Conservation (phyloP, 495 filamentous ascomycete species). For the Mytilinidion resinicola region DNA sequence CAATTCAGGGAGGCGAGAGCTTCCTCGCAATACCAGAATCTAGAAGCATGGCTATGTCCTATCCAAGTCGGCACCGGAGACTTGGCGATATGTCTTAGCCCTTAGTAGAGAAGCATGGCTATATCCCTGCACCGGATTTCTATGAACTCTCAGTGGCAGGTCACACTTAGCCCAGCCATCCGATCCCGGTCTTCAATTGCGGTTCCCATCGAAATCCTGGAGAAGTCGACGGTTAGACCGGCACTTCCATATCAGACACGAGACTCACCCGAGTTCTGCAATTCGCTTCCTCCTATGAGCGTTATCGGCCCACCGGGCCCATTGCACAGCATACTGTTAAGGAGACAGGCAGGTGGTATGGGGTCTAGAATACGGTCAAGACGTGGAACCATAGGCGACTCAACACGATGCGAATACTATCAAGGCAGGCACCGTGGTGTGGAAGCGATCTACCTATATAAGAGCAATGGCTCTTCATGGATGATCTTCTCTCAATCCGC, state of each 20-base stretch:
- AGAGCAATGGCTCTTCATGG: background rate
- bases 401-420: background rate
- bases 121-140: background rate
- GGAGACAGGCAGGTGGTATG: conserved; percentile 18
- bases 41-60: too few relatives aligned
- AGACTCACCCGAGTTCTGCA: conserved; percentile 16
- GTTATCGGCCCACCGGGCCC: conserved; percentile 27
- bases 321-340: conserved; percentile 22
- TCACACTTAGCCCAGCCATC: background rate
- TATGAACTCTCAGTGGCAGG: background rate
- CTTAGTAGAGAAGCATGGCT: background rate
- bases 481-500: background rate
- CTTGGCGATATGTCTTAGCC: background rate
- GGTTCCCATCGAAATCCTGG: background rate
- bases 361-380: conserved; percentile 6
- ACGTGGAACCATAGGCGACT: conserved; percentile 13
- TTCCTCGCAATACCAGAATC: too few relatives aligned
- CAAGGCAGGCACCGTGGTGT: too few relatives aligned
- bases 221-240: background rate
- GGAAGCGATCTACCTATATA: background rate
- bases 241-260: conserved; percentile 17
- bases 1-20: too few relatives aligned
- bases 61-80: background rate
- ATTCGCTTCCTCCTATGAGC: conserved; percentile 14
- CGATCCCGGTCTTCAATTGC: background rate